Conservation (phyloP, 2,329 filamentous ascomycete species). For the Ophiostoma ulmi region DNA sequence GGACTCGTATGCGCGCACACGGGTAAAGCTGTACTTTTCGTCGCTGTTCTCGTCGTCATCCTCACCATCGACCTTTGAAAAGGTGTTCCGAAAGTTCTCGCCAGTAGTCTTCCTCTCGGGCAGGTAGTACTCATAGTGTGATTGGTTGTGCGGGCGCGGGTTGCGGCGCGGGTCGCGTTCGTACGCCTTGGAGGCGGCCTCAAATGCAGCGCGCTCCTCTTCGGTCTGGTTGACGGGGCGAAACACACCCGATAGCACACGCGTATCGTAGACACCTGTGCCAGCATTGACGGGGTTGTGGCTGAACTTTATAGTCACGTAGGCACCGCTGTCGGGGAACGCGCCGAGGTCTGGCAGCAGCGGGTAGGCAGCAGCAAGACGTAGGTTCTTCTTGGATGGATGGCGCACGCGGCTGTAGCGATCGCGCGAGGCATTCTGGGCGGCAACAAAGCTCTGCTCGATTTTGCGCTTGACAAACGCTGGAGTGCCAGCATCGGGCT, state of each 20-base stretch:
- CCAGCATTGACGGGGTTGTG: slow-evolving; percentile 55
- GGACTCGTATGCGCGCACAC: slow-evolving; percentile 61
- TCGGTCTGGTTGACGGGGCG: slow-evolving; percentile 53
- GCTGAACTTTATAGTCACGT: slow-evolving; percentile 64
- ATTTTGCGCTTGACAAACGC: slow-evolving; percentile 65
- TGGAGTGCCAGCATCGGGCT: slow-evolving; percentile 52
- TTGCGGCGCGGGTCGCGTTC: slow-evolving; percentile 53
- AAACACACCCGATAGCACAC: slow-evolving; percentile 57
- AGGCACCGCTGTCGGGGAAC: slow-evolving; percentile 65
- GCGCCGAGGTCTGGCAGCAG: slow-evolving; percentile 61
- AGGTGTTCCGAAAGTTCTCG: slow-evolving; percentile 55
- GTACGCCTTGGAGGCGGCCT: slow-evolving; percentile 48
- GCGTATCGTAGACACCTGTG: slow-evolving; percentile 53
- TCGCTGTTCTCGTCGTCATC: slow-evolving; percentile 43
- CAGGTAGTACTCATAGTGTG: slow-evolving; percentile 65
- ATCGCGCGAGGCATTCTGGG: slow-evolving; percentile 52
- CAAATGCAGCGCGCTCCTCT: slow-evolving; percentile 50
- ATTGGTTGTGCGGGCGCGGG: slow-evolving; percentile 52
- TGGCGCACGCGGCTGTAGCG: slow-evolving; percentile 52
- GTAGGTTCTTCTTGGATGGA: slow-evolving; percentile 54
- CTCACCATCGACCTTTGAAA: slow-evolving; percentile 53
- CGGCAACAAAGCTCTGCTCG: slow-evolving; percentile 54
- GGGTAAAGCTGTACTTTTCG: slow-evolving; percentile 56
- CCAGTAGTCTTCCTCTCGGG: slow-evolving; percentile 45
- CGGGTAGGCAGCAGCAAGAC: slow-evolving; percentile 55